Base-by-base conservation (phyloP, 306 rosid species). In the Hippophae tibetana region DNA sequence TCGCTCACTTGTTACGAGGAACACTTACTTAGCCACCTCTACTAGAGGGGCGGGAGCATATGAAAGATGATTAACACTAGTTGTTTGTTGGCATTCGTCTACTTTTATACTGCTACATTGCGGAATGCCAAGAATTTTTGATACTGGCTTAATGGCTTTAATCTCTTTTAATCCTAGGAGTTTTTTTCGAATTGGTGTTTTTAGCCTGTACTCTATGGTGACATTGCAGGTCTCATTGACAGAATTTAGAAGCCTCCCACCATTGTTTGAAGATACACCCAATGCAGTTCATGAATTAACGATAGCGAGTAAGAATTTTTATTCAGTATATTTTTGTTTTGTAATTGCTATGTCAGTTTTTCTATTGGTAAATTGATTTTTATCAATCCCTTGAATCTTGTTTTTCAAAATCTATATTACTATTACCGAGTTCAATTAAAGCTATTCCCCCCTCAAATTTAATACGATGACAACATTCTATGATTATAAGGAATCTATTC, bases 181-280 rank as follows among this genome's bases (percentile, higher is more conserved):
- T 25, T 26, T 8, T 8, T 31, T 42, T 13, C 18, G n/a, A 7
- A 0, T 27, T 27, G 51, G 10, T 52, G 23, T 47, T 46, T 43
- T 52, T 69, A 46, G 42, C 44, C 40, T 57, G 43, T 51, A 3
- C 43, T 44, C 14, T 13, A 52, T 66, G 47, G 49, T 71, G 49
- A 9, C 50, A 60, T 60, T 76, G 62, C 72, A 92, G 99, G 96
- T 92, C 42, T 43, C 69, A 54, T 74, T 88, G 47, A 92, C 90
- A 62, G 82, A 69, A 70, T 88, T 88, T 72, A 77, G 78, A 78
- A 93, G 99, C 81, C 88, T 93, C 53, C 99, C 96, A 5, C 99
- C 99, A 0, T 84, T 88, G 84, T 92, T 88, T 47, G 86, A 78
- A 62, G 82, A 80, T 48, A 79, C 97, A 1, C 86, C 89, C 47